Evolutionary conservation across 768 basidiomycete genomes (phyloP), one percentile per base, ranked within the genome.

Genomic region (Clitopilus hobsonii): DNA sequence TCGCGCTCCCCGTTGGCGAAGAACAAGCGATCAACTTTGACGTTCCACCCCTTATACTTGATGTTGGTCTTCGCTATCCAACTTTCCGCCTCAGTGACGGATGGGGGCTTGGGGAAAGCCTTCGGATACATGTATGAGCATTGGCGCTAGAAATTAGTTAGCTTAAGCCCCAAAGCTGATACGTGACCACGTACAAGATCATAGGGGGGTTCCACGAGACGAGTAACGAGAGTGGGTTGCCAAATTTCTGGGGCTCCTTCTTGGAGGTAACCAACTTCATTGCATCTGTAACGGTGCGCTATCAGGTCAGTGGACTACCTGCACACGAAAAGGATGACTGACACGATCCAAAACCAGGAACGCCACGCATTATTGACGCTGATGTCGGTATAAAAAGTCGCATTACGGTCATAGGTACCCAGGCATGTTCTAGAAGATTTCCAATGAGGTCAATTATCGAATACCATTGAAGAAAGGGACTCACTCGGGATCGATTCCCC

Each of bases 341-440:
- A 79, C 84, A 84, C 79, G 61, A 87, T 81, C 88, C 88, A 89
- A 54, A 71, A 67, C 87, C 88, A 91, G 2, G 88, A 87, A 22
- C 88, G 78, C 3, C 56, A 58, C 0, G 72, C 55, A 56, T 89
- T 83, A 64, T 88, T 70, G 30, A 89, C 67, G 4, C 72, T 66
- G 2, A 73, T 83, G 57, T 85, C 69, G 11, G 83, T 85, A 69
- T 74, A 90, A 64, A 61, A 80, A 0, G 65, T 23, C 32, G 69
- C 67, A 1, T 69, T 66, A 2, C 69, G 55, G 56, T 81, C 64
- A 54, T 79, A 79, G 2, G 69, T 71, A 3, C 75, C 79, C 30
- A 82, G 61, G 56, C 75, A 77, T 13, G 58, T 63, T 60, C 74
- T 81, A 54, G 28, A 26, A 7, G 49, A 16, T 22, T n/a, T n/a